These are phyloP conservation scores for Kazachstania psychrophila DNA, from an alignment of 805 yeast species.

Conservation along the genomic window DNA sequence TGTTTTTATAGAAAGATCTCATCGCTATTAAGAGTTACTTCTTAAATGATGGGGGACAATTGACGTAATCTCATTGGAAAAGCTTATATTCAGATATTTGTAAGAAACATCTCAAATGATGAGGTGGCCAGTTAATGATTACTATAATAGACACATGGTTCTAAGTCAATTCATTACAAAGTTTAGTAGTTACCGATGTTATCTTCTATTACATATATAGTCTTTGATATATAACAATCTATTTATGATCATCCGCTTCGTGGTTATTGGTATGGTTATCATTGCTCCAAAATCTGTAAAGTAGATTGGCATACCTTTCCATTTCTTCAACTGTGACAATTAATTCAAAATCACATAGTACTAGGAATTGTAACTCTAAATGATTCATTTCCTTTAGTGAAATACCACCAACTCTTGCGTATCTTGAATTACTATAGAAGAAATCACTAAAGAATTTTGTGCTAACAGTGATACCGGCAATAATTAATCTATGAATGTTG, in stretches of 20 bases:
- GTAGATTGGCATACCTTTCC: constrained; percentile 79
- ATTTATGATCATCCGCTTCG: not conserved
- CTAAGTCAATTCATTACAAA: no score
- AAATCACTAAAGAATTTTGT: constrained; percentile 92
- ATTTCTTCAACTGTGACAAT: constrained; percentile 85
- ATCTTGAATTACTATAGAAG: constrained; percentile 86
- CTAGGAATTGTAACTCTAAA: constrained; percentile 79
- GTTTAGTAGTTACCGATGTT: no score
- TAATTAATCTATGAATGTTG: constrained; percentile 87
- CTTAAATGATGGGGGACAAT: no score
- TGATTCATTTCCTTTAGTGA: constrained; percentile 90
- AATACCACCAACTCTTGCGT: constrained; percentile 92
- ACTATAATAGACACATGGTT: no score
- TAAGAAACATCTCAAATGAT: no score
- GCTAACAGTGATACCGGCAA: constrained; percentile 91
- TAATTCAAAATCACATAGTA: constrained; percentile 75
- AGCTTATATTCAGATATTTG: no score
- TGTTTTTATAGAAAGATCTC: no score
- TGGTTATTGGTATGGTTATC: not conserved
- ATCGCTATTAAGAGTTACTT: no score
- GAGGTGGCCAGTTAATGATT: no score
- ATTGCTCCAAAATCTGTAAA: constrained; percentile 48
- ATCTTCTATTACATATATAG: no score
- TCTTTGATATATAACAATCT: no score
- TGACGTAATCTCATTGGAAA: no score